A percentile compares a stretch with the other conserved stretches of the same genome.
Conservation (phyloP, 116 monocot species). For the Iris pallida region DNA sequence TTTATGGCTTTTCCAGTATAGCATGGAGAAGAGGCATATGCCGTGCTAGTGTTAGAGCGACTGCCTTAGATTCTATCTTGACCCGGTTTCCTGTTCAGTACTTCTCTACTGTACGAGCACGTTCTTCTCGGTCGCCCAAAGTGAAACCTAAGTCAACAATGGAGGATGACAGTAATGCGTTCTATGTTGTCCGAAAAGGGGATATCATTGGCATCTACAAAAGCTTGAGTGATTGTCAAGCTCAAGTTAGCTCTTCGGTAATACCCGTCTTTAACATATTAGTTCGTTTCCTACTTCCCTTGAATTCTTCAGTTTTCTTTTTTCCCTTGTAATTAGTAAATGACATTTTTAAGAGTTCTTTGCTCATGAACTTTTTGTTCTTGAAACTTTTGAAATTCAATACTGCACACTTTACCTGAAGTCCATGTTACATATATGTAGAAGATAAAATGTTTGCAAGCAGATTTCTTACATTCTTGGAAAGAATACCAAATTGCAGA, state of each 20-base stretch:
- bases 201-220: constrained; percentile 57
- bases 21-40: constrained; percentile 25
- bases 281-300: too few relatives aligned
- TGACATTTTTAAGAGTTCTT: too few relatives aligned
- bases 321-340: too few relatives aligned
- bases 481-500: too few relatives aligned
- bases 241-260: constrained; percentile 77
- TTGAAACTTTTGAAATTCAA: too few relatives aligned
- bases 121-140: constrained; percentile 4
- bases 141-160: constrained; percentile 5
- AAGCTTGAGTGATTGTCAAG: constrained; percentile 62
- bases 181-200: constrained; percentile 82
- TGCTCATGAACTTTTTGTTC: too few relatives aligned
- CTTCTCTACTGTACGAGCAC: constrained; percentile 19
- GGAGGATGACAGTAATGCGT: constrained; percentile 36
- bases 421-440: too few relatives aligned
- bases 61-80: constrained; percentile 15
- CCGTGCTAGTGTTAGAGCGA: constrained; percentile 4
- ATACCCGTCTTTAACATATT: not conserved
- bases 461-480: too few relatives aligned
- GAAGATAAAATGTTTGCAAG: too few relatives aligned
- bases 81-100: constrained; percentile 17
- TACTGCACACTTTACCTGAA: too few relatives aligned
- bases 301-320: too few relatives aligned
- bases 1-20: constrained; percentile 27